Conservation (phyloP, 2,329 filamentous ascomycete species). For the Cordyceps farinosa region DNA sequence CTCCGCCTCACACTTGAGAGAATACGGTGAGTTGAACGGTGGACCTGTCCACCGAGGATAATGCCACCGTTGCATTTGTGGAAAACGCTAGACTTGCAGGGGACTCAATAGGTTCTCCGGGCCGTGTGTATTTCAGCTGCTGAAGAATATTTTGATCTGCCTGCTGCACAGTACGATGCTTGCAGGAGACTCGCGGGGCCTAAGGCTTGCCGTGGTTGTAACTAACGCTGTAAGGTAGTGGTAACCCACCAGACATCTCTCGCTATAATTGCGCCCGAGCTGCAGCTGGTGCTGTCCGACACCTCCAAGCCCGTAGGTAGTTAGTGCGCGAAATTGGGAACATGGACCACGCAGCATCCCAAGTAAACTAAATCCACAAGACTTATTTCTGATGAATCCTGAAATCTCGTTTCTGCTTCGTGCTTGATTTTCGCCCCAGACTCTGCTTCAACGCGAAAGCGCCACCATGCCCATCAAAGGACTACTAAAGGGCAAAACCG, state of each 20-base stretch:
- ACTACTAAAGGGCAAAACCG: conserved; percentile 70
- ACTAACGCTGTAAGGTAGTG: background rate
- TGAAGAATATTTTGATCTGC: background rate
- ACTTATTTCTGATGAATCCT: background rate
- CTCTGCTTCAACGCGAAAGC: no score
- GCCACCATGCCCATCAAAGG: conserved; percentile 41
- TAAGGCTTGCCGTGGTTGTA: background rate
- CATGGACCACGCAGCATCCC: background rate
- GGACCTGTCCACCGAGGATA: background rate
- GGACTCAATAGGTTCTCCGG: background rate
- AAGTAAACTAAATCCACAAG: background rate
- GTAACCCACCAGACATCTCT: background rate
- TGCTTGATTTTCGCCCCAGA: background rate
- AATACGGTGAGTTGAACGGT: background rate
- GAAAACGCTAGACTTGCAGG: background rate
- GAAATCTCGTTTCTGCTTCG: background rate
- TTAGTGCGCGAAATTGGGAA: background rate
- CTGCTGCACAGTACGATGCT: no score
- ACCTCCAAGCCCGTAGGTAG: background rate
- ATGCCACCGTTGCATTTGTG: background rate
- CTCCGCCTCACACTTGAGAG: background rate
- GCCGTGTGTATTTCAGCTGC: background rate
- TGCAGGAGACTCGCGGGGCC: no score
- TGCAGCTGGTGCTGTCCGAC: background rate
- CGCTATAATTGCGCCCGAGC: conserved; percentile 2